Percentiles rank a stretch among this genome's conserved stretches.
These are phyloP conservation scores for Nannizzia gypsea DNA, from an alignment of 2,329 filamentous ascomycete species.

Conservation along the genomic window DNA sequence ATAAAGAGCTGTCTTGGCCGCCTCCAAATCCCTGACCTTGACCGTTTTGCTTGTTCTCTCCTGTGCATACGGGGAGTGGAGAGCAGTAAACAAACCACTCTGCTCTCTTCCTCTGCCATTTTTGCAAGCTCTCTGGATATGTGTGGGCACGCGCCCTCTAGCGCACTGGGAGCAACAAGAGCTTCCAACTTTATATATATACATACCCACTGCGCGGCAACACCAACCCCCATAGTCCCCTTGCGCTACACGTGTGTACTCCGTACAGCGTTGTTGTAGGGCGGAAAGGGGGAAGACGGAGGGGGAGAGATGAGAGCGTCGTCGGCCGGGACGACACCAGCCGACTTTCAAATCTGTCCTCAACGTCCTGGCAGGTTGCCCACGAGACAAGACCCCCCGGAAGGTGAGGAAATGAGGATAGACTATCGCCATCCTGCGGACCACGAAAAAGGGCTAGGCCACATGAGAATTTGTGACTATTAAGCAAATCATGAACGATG, in stretches of 20 bases:
- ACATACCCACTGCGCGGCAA: background rate
- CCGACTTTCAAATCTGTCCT: conserved; percentile 1
- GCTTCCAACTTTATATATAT: background rate
- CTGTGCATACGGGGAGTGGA: background rate
- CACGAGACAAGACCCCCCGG: background rate
- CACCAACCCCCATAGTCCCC: background rate
- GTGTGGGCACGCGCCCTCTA: conserved; percentile 3
- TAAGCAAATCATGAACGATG: background rate
- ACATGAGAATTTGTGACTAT: background rate
- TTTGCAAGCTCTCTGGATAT: background rate
- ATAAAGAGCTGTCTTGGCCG: background rate
- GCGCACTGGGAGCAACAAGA: background rate
- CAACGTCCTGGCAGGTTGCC: background rate
- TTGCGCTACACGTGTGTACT: background rate
- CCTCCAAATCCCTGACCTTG: background rate
- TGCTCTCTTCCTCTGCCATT: background rate
- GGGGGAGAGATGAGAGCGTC: too few relatives aligned
- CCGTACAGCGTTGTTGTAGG: too few relatives aligned
- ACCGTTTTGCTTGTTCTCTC: background rate
- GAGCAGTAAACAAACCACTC: conserved; percentile 1
- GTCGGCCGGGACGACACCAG: background rate
- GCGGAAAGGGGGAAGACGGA: background rate
- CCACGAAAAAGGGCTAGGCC: background rate
- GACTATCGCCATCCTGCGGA: background rate
- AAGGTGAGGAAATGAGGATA: background rate